phyloP scores from a whole-genome alignment of 495 filamentous ascomycete species.

The Choiromyces venosus region DNA sequence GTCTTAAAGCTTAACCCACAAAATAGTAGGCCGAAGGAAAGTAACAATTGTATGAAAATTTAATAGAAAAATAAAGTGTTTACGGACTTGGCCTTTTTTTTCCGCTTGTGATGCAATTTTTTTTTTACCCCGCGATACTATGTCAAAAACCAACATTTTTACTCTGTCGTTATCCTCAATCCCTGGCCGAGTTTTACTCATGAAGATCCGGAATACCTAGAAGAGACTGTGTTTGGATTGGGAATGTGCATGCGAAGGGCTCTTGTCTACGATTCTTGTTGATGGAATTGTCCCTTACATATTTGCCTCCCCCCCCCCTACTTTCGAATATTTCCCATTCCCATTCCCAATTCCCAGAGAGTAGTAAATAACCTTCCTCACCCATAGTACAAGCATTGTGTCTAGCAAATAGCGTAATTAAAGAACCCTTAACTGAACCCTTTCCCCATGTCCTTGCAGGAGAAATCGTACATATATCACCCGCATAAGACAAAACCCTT shows the following conservation, averaged over 20 bases:
- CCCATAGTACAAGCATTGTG: too few species aligned
- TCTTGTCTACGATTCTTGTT: not conserved
- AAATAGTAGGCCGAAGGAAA: not conserved
- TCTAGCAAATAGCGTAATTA: not conserved
- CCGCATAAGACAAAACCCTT: not conserved
- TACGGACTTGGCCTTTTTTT: not conserved
- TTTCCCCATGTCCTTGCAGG: not conserved
- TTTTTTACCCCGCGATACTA: not conserved
- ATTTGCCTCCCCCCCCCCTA: too few species aligned
- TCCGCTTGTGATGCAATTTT: not conserved
- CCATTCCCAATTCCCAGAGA: not conserved
- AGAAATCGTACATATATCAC: not conserved
- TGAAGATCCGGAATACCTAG: not conserved
- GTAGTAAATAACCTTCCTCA: not conserved
- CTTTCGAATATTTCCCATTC: not conserved
- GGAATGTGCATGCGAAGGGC: not conserved
- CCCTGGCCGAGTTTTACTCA: not conserved
- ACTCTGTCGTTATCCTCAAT: not conserved
- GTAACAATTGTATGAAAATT: not conserved
- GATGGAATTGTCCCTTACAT: not conserved
- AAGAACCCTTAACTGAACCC: not conserved
- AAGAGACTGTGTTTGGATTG: not conserved
- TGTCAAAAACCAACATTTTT: not conserved
- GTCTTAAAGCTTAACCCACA: not conserved
- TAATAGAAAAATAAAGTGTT: not conserved